These are phyloP conservation scores for Castanea mollissima DNA, from an alignment of 306 rosid species.

Conservation along the genomic window DNA sequence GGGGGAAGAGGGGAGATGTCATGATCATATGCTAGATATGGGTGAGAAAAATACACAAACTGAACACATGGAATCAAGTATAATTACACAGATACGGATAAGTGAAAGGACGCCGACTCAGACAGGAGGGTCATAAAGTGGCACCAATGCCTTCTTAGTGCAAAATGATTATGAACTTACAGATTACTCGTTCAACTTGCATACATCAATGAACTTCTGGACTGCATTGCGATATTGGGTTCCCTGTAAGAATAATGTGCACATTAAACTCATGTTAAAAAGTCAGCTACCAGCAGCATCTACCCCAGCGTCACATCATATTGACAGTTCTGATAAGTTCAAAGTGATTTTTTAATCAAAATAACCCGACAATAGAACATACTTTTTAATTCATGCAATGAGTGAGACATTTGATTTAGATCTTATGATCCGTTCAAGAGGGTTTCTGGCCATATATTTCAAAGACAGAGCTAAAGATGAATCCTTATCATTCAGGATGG, in stretches of 20 bases:
- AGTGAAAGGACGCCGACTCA: conserved; percentile 28
- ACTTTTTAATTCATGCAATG: background rate
- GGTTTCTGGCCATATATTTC: background rate
- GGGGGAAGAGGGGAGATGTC: background rate
- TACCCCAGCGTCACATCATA: background rate
- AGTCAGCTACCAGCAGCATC: conserved; percentile 23
- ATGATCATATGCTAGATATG: conserved; percentile 25
- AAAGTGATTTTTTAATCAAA: background rate
- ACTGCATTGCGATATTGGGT: conserved; percentile 72
- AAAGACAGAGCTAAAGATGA: too few relatives aligned
- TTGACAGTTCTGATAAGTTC: conserved; percentile 1
- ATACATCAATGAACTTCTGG: conserved; percentile 70
- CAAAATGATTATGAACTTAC: conserved; percentile 29
- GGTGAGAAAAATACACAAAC: conserved; percentile 15
- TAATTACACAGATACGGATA: background rate
- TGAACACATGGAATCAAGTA: conserved; percentile 15
- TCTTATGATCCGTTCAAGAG: background rate
- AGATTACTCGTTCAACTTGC: conserved; percentile 58
- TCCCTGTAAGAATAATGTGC: conserved; percentile 36
- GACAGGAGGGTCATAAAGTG: conserved; percentile 24
- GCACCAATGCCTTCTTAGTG: conserved; percentile 23
- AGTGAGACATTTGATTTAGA: background rate
- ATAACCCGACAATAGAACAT: conserved; percentile 4
- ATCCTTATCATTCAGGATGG: too few relatives aligned
- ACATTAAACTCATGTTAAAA: conserved; percentile 21